Conservation (phyloP, 2,329 filamentous ascomycete genomes). For the Achaetomium macrosporum region DNA sequence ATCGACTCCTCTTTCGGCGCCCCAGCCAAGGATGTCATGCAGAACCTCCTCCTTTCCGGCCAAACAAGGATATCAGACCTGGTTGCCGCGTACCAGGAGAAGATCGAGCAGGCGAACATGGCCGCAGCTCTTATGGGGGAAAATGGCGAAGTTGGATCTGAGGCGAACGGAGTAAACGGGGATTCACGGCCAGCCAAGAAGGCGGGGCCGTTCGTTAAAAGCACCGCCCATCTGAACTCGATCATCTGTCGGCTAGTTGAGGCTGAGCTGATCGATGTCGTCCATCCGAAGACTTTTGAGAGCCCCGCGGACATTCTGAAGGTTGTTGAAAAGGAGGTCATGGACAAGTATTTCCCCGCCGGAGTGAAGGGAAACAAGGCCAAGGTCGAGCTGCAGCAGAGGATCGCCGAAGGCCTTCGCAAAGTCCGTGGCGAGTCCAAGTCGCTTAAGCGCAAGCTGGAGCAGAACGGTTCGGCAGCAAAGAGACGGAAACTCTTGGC, state of each 20-base stretch:
- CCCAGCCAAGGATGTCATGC: slow-evolving; percentile 67
- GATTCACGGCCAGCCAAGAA: slow-evolving; percentile 32
- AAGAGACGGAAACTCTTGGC: slow-evolving; percentile 54
- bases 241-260: slow-evolving; percentile 52
- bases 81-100: slow-evolving; percentile 51
- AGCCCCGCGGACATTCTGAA: slow-evolving; percentile 55
- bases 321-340: slow-evolving; percentile 59
- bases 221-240: slow-evolving; percentile 44
- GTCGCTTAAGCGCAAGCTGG: slow-evolving; percentile 46
- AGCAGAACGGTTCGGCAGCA: slow-evolving; percentile 35
- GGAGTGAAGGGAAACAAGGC: slow-evolving; percentile 59
- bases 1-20: slow-evolving; percentile 68
- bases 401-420: slow-evolving; percentile 48
- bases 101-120: slow-evolving; percentile 26
- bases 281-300: slow-evolving; percentile 51
- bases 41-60: slow-evolving; percentile 69
- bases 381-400: slow-evolving; percentile 55
- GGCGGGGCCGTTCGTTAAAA: slow-evolving; percentile 35
- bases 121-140: slow-evolving; percentile 18
- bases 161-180: slow-evolving; percentile 30
- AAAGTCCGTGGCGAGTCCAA: slow-evolving; percentile 49
- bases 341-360: slow-evolving; percentile 46
- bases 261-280: slow-evolving; percentile 61
- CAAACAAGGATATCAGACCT: slow-evolving; percentile 69
- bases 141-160: slow-evolving; percentile 23